Base-by-base conservation (phyloP, 106 monocot genomes). In the Triglochin maritima region DNA sequence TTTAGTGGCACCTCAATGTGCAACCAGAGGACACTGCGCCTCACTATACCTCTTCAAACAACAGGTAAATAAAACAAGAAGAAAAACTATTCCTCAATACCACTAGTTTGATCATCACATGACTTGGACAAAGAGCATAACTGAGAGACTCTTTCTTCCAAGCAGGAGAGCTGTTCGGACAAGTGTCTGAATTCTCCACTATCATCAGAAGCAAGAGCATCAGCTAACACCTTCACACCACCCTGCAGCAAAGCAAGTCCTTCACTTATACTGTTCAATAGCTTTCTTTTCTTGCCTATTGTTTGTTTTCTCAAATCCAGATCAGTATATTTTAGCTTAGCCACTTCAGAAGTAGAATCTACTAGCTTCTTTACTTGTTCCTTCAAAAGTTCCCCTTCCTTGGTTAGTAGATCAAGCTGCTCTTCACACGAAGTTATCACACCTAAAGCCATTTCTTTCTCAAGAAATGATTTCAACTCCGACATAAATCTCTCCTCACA, bases 401-500 rank as follows among this genome's bases (percentile, higher is more conserved):
- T 72, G 6, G 66, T 5, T 42, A 99, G 88, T 66, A 67, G 44
- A 66, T 57, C 7, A 42, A 75, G 71, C 67, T 91, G 83, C 42
- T 82, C 75, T 62, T 74, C 74, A 17, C 73, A 84, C 13, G 64
- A 56, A 65, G 14, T 71, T 56, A 61, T 47, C 4, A 60, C 79
- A 69, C 47, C 11, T 45, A 80, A 66, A 52, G 82, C 78, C 12
- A 57, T 47, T 66, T 86, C 88, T 74, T 92, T 99, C 69, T 89
- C 86, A 71, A 98, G 82, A 81, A 79, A 92, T 7, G 64, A 73
- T 66, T 81, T 91, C 16, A 98, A 74, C 56, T 92, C 88, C 5
- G 68, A 67, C 88, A 99, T 99, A 62, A 92, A 99, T 10, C 71
- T 82, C 50, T 84, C 86, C 51, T 86, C 86, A 46, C 80, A 73